Evolutionary conservation across 2,329 filamentous ascomycete genomes (phyloP).

Genomic region (Trichoderma afroharzianum): DNA sequence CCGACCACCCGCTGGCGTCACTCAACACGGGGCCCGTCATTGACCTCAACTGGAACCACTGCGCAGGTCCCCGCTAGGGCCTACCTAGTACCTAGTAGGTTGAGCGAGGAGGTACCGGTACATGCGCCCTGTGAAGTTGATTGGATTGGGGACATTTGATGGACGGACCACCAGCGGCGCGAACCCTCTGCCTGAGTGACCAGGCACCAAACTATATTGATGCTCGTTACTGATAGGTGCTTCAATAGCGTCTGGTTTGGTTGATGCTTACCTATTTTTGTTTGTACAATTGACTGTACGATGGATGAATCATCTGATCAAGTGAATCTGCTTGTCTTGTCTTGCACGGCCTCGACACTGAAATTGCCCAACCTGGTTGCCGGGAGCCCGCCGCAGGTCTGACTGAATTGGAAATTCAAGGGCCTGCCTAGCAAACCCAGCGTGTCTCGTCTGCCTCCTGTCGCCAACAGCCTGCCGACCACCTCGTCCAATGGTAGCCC

Average conservation of each 20-base stretch:
- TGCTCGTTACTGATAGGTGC: not conserved
- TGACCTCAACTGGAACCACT: not conserved
- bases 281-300: not conserved
- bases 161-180: not conserved
- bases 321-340: not conserved
- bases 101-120: not conserved
- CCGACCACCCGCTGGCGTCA: not conserved
- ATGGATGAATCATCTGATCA: not conserved
- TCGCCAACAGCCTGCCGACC: not conserved
- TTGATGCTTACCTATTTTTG: not conserved
- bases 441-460: conserved; percentile 15
- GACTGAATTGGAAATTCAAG: conserved; percentile 8
- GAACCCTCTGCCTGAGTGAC: not conserved
- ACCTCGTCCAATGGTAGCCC: not conserved
- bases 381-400: not conserved
- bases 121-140: not conserved
- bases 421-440: conserved; percentile 13
- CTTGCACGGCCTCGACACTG: not conserved
- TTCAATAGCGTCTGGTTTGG: not conserved
- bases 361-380: not conserved
- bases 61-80: not conserved
- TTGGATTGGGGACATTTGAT: not conserved
- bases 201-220: not conserved
- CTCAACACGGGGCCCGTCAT: not conserved
- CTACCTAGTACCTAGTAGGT: too few relatives aligned